Base-by-base conservation (phyloP, 164 flowering plant species). In the Magnolia sinica region DNA sequence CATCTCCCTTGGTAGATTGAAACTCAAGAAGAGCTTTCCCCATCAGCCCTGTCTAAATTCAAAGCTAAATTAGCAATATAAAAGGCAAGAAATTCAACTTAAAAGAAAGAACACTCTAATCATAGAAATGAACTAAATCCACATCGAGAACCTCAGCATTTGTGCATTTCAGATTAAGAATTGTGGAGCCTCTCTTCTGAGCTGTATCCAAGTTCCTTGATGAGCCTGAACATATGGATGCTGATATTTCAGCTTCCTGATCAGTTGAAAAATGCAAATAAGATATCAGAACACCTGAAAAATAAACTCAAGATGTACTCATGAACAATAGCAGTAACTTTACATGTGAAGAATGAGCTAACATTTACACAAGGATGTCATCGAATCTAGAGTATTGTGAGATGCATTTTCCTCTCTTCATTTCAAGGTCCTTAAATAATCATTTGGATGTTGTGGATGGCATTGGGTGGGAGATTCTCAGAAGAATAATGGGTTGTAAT, bases 1-100 rank as follows among this genome's bases (percentile, higher is more conserved):
- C 96, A 83, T 96, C 98, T 73, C 95, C 99, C 87, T 96, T 96
- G 59, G 84, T 96, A 22, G 98, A 94, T 81, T 94, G 98, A 73
- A 96, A 91, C 86, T 94, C 98, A 18, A 96, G 85, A 72, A 94
- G 96, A 71, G 89, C 81, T 81, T 96, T 96, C 18, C 99, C 99
- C 98, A 96, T 90, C 8, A 94, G 77, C 31, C 98, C 99, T 76
- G 96, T 87, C 98, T 96, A 84, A 72, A 61, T 31, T 64, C 72
- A 81, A 8, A 75, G 71, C 13, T n/a, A 69, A 82, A 82, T 67
- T 19, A 50, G 27, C 16, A 55, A 23, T 1, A 59, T 4, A 58
- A 37, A 65, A 7, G 13, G 16, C 27, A 11, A 64, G 14, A 73
- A 18, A 29, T 13, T 37, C 50, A 37, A 11, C 10, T 22, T 14